Evolutionary conservation across 371 early-diverging fungal species (phyloP).

Genomic region (Rhizopus delemar): DNA sequence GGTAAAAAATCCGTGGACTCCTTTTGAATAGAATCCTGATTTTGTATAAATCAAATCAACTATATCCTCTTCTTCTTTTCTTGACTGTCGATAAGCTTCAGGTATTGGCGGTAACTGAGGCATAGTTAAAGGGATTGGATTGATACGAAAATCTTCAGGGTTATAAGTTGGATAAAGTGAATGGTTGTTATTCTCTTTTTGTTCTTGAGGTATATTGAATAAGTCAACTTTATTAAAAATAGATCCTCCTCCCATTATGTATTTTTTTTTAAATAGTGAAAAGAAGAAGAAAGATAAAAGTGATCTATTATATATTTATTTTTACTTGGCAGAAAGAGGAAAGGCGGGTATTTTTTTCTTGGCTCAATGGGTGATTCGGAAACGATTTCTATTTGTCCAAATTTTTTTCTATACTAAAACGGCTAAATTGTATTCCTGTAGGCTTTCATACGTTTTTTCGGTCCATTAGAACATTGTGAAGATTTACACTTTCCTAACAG

Average conservation of each 20-base stretch:
- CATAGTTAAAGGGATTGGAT: constrained; percentile 15
- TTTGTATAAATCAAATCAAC: constrained; percentile 38
- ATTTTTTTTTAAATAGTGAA: neutral
- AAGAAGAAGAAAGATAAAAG: neutral
- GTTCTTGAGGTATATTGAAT: neutral
- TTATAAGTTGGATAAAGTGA: constrained; percentile 28
- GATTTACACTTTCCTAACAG: too few species aligned
- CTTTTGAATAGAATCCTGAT: constrained; percentile 38
- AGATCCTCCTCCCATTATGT: constrained; percentile 17
- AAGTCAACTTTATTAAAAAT: constrained; percentile 1
- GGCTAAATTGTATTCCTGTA: too few species aligned
- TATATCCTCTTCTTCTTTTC: neutral
- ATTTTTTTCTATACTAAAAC: too few species aligned
- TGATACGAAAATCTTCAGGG: constrained; percentile 19
- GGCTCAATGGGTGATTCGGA: too few species aligned
- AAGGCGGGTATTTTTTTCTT: too few species aligned
- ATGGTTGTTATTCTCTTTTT: neutral
- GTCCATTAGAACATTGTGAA: too few species aligned
- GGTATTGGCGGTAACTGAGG: constrained; percentile 29
- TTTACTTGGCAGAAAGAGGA: constrained; percentile 5
- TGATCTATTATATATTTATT: neutral
- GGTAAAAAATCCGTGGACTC: constrained; percentile 40
- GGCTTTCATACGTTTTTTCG: too few species aligned
- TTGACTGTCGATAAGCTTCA: constrained; percentile 10
- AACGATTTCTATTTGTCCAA: too few species aligned